A percentile compares a stretch with the other conserved stretches of the same genome.
These are phyloP conservation scores for Fibroporia radiculosa DNA, from an alignment of 768 basidiomycete species.

Conservation along the genomic window DNA sequence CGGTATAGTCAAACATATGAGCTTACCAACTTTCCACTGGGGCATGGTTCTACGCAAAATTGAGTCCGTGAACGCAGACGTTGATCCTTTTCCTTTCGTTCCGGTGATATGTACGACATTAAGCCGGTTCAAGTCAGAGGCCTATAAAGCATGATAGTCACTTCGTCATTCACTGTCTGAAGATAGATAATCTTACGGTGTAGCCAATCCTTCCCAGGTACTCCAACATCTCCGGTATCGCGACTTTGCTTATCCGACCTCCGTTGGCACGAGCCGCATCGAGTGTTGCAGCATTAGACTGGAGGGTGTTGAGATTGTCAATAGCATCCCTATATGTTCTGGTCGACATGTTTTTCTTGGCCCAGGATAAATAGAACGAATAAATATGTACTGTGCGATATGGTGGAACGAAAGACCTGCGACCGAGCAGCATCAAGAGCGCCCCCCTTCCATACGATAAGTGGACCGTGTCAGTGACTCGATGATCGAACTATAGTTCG, in stretches of 20 bases:
- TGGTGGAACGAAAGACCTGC: neutral
- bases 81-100: conserved; percentile 98
- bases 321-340: conserved; percentile 70
- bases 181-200: conserved; percentile 41
- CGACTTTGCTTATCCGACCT: conserved; percentile 45
- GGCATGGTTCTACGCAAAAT: conserved; percentile 73
- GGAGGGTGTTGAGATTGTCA: conserved; percentile 66
- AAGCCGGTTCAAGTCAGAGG: conserved; percentile 73
- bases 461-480: no score
- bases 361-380: conserved; percentile 3
- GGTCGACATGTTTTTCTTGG: conserved; percentile 43
- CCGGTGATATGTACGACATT: conserved; percentile 97
- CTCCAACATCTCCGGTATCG: conserved; percentile 85
- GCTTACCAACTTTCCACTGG: conserved; percentile 73
- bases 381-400: neutral
- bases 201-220: conserved; percentile 86
- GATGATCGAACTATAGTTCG: no score
- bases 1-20: neutral
- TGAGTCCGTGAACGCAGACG: conserved; percentile 87
- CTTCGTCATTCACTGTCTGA: neutral
- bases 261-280: conserved; percentile 77
- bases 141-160: conserved; percentile 33
- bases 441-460: neutral
- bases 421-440: neutral
- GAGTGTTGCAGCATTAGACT: conserved; percentile 90